phyloP scores from a whole-genome alignment of 345 rosid genomes.

The Camelina neglecta region DNA sequence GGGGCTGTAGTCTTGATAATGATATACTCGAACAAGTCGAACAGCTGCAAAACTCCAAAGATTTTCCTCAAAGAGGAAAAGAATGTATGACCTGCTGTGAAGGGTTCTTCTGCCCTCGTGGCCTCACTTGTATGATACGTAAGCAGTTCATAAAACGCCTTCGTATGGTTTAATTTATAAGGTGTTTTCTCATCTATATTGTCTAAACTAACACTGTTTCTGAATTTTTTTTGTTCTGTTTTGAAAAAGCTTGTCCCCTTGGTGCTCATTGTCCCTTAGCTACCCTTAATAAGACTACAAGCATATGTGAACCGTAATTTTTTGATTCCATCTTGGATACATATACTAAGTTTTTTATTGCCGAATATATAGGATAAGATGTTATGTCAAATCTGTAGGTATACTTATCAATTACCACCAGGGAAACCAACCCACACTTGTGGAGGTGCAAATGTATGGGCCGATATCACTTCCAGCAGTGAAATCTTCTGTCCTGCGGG shows the following conservation, averaged over 20 bases:
- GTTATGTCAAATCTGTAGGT: conserved; percentile 54
- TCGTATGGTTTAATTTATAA: neutral
- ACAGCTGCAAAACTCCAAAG: conserved; percentile 50
- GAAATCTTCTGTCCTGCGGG: conserved; percentile 82
- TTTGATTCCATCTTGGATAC: neutral
- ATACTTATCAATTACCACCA: conserved; percentile 78
- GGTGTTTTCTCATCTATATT: neutral
- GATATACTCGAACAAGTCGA: conserved; percentile 53
- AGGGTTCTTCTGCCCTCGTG: conserved; percentile 93
- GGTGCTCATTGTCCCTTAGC: conserved; percentile 47
- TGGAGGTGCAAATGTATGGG: conserved; percentile 97
- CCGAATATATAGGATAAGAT: neutral
- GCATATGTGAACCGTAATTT: conserved; percentile 47
- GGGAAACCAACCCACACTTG: conserved; percentile 76
- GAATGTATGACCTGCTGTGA: conserved; percentile 78
- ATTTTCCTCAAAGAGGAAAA: conserved; percentile 64
- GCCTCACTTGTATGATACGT: conserved; percentile 98
- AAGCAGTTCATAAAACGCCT: conserved; percentile 41
- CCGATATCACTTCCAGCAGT: conserved; percentile 63
- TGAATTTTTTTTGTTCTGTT: neutral
- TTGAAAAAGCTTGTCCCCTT: conserved; percentile 44
- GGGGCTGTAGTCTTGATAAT: conserved; percentile 74
- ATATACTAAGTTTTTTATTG: neutral
- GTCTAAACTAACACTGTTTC: neutral
- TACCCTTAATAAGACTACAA: conserved; percentile 32